phyloP scores from a whole-genome alignment of 31 red algal genomes.

The Endocladia muricata region DNA sequence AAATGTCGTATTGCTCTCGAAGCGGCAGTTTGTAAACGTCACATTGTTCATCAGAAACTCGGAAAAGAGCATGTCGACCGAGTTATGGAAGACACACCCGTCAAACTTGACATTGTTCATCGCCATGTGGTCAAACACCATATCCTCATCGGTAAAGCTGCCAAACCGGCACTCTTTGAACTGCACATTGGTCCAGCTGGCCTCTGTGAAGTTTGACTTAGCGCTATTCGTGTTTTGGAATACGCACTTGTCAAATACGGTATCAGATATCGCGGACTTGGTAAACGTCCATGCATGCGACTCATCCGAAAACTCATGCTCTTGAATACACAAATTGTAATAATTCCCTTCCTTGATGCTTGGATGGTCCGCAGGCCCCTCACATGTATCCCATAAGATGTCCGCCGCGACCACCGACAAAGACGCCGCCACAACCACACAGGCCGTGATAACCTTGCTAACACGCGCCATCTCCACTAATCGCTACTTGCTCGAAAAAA shows the following conservation, averaged over 20 bases:
- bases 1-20: constrained; percentile 44
- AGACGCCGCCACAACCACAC: too few relatives aligned
- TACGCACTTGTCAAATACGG: constrained; percentile 39
- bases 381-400: constrained; percentile 55
- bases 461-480: too few relatives aligned
- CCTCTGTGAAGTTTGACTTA: constrained; percentile 49
- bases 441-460: too few relatives aligned
- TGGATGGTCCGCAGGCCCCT: constrained; percentile 40
- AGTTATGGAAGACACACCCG: constrained; percentile 36
- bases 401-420: constrained; percentile 13
- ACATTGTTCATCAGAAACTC: constrained; percentile 60
- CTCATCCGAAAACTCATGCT: constrained; percentile 40
- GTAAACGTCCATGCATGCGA: constrained; percentile 38
- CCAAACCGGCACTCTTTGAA: constrained; percentile 46
- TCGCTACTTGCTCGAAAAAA: too few relatives aligned
- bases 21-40: constrained; percentile 31
- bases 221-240: constrained; percentile 32
- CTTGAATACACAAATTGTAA: constrained; percentile 56
- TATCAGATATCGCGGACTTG: constrained; percentile 19
- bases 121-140: constrained; percentile 50
- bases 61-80: constrained; percentile 27
- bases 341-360: constrained; percentile 42
- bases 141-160: constrained; percentile 10
- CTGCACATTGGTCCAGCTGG: constrained; percentile 33
- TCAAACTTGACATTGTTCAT: constrained; percentile 40